A percentile compares a stretch with the other conserved stretches of the same genome.
These are phyloP conservation scores for Moricandia moricandioides DNA, from an alignment of 345 rosid species.

Conservation along the genomic window DNA sequence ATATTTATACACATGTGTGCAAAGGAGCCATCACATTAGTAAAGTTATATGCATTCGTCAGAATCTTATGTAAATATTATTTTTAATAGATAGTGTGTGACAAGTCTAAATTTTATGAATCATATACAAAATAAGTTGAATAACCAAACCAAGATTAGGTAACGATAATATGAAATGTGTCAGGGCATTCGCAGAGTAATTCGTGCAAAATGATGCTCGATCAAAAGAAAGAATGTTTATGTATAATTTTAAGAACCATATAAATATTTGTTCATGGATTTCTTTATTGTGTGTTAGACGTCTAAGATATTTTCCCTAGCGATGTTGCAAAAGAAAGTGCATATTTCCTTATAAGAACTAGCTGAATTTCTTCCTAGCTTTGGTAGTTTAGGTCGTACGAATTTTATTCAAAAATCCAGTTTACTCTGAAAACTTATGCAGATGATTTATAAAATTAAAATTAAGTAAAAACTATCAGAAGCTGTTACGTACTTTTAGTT, in stretches of 20 bases:
- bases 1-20: constrained; percentile 21
- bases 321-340: neutral
- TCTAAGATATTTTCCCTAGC: constrained; percentile 20
- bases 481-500: constrained; percentile 1
- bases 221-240: neutral
- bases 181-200: constrained; percentile 30
- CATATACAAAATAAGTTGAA: constrained; percentile 12
- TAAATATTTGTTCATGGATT: neutral
- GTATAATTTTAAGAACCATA: neutral
- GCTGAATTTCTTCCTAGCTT: no score
- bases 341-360: neutral
- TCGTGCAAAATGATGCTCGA: constrained; percentile 10
- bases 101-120: constrained; percentile 23
- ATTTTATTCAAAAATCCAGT: no score
- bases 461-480: no score
- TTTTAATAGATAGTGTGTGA: neutral
- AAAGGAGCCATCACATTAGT: constrained; percentile 15
- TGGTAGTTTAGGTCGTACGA: no score
- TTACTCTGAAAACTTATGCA: no score
- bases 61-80: constrained; percentile 12
- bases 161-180: constrained; percentile 29
- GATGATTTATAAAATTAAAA: no score
- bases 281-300: constrained; percentile 22
- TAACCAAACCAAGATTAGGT: constrained; percentile 29
- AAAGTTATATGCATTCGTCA: constrained; percentile 30